A percentile compares a stretch with the other conserved stretches of the same genome.
Evolutionary conservation across 208 protist species (phyloP).

Genomic region (Baffinella frigidus): DNA sequence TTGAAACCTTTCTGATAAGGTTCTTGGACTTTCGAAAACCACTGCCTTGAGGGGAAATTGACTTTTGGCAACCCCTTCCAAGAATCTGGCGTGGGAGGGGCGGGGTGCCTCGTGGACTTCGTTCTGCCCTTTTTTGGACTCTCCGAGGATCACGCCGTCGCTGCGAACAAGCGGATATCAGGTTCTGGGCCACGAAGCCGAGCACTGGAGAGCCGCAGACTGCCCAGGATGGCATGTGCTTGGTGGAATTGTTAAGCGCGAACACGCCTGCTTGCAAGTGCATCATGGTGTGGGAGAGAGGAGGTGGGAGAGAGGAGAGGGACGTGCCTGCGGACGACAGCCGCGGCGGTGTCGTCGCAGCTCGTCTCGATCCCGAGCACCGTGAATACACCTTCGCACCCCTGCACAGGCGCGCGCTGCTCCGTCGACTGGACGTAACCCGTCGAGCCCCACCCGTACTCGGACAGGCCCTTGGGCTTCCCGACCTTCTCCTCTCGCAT

Average conservation of each 20-base stretch:
- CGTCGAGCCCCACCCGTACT: not conserved
- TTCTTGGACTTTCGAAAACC: no score
- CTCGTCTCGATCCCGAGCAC: conserved; percentile 47
- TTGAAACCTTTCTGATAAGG: no score
- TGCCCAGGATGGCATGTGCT: no score
- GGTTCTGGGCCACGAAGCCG: no score
- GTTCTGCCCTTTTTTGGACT: conserved; percentile 1
- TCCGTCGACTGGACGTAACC: not conserved
- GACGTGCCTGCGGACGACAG: not conserved
- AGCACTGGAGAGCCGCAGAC: no score
- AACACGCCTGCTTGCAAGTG: no score
- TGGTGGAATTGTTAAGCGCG: no score
- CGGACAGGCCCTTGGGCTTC: conserved; percentile 6
- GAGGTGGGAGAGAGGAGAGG: not conserved
- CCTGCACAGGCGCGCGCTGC: not conserved
- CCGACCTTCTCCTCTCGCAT: conserved; percentile 26
- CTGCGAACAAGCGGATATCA: no score
- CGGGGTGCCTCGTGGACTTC: not conserved
- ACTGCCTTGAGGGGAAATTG: no score
- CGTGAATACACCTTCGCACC: not conserved
- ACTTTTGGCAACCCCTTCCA: no score
- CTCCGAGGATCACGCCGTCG: conserved; percentile 16
- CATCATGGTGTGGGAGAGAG: no score
- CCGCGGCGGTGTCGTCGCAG: conserved; percentile 34
- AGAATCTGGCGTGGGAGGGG: no score